Evolutionary conservation across 2,329 filamentous ascomycete genomes (phyloP).

Genomic region (Ramularia endophylla): DNA sequence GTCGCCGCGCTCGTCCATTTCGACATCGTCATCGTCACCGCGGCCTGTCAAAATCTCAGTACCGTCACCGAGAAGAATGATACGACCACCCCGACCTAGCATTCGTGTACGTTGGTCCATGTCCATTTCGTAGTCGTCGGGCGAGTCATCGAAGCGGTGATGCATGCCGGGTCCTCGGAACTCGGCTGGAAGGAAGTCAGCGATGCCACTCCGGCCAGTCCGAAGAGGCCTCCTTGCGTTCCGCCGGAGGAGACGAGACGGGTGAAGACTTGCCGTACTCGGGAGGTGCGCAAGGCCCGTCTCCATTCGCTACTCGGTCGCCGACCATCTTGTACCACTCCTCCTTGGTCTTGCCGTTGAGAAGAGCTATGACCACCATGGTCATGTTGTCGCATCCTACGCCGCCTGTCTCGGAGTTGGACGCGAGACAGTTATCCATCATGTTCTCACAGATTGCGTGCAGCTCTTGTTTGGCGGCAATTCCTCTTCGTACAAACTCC

Average conservation of each 20-base stretch:
- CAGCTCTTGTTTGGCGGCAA: conserved; percentile 92
- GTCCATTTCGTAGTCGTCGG: conserved; percentile 65
- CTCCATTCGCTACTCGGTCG: conserved; percentile 88
- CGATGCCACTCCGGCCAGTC: conserved; percentile 7
- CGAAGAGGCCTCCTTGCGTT: background rate
- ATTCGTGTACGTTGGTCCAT: conserved; percentile 61
- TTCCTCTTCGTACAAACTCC: conserved; percentile 93
- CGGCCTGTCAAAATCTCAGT: conserved; percentile 83
- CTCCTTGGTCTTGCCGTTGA: conserved; percentile 88
- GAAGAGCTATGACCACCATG: conserved; percentile 83
- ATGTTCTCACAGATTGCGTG: conserved; percentile 98
- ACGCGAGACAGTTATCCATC: conserved; percentile 99
- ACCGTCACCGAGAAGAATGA: conserved; percentile 93
- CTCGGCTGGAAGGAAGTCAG: conserved; percentile 38
- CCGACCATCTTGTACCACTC: conserved; percentile 98
- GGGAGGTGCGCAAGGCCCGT: conserved; percentile 95
- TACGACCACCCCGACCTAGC: conserved; percentile 67
- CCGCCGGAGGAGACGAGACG: conserved; percentile 12
- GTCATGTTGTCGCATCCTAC: conserved; percentile 99
- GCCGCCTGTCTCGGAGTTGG: conserved; percentile 95
- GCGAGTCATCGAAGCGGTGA: conserved; percentile 45
- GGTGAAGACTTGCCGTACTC: conserved; percentile 87
- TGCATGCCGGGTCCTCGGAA: conserved; percentile 47
- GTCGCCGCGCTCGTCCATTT: conserved; percentile 76
- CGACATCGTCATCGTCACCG: conserved; percentile 58